These are phyloP conservation scores for Claviceps maximensis DNA, from an alignment of 2,329 filamentous ascomycete species.

Conservation along the genomic window DNA sequence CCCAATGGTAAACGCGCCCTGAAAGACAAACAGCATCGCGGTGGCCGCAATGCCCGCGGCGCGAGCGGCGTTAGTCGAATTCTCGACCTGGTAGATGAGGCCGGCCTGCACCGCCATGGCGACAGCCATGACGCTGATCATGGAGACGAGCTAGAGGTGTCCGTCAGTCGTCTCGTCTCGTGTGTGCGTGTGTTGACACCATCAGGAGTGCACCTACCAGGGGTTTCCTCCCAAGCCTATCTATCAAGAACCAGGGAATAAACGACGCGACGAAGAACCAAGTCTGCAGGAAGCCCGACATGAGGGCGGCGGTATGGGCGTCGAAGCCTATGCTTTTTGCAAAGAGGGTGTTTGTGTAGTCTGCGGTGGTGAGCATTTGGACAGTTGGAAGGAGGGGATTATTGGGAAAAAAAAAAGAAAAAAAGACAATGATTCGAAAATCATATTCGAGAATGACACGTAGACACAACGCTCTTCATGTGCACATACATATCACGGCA, in stretches of 20 bases:
- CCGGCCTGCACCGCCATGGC: constrained; percentile 28
- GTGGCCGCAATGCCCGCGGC: constrained; percentile 25
- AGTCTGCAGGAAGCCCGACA: constrained; percentile 39
- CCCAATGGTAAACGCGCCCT: not conserved
- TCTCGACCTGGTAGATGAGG: constrained; percentile 26
- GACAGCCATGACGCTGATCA: constrained; percentile 26
- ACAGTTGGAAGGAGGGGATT: not conserved
- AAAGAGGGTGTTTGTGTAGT: constrained; percentile 34
- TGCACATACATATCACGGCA: constrained; percentile 29
- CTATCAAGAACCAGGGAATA: constrained; percentile 33
- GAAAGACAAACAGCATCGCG: constrained; percentile 28
- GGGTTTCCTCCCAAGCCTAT: constrained; percentile 31
- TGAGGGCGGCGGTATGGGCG: constrained; percentile 31
- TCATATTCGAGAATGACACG: too few species aligned
- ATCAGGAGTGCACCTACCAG: constrained; percentile 12
- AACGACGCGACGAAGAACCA: constrained; percentile 27
- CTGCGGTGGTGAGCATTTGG: constrained; percentile 6
- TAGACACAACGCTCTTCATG: too few species aligned
- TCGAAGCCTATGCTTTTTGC: constrained; percentile 29
- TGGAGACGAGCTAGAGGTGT: constrained; percentile 19
- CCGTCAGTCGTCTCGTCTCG: not conserved
- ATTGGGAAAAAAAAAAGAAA: not conserved
- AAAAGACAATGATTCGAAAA: too few species aligned
- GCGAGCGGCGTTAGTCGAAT: constrained; percentile 18
- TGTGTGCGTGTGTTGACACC: not conserved